Conservation (phyloP, 306 rosid genomes). For the Vigna nakashimae region DNA sequence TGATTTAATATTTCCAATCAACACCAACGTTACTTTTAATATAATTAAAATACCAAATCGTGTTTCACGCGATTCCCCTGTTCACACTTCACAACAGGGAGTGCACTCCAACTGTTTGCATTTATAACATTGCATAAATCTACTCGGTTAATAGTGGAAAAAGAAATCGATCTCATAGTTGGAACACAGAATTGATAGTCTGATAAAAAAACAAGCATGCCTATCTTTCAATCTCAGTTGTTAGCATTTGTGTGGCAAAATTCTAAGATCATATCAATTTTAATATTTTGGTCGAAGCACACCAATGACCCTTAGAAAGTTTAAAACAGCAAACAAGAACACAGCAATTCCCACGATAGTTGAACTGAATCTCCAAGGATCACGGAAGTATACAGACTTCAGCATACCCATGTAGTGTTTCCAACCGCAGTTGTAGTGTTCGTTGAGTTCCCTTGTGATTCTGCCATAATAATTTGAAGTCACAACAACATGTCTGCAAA, state of each 20-base stretch:
- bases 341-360: slow-evolving; percentile 39
- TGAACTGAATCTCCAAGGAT: slow-evolving; percentile 47
- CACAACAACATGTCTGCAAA: slow-evolving; percentile 43
- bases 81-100: no score
- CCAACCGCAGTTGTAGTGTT: slow-evolving; percentile 41
- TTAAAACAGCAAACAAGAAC: slow-evolving; percentile 37
- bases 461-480: slow-evolving; percentile 29
- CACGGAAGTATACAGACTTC: slow-evolving; percentile 37
- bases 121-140: neutral
- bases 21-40: no score
- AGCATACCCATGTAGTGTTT: slow-evolving; percentile 43
- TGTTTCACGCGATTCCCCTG: no score
- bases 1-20: no score
- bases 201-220: neutral
- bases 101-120: no score
- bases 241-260: neutral
- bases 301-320: slow-evolving; percentile 38
- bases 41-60: no score
- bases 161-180: neutral
- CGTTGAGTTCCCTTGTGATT: slow-evolving; percentile 32
- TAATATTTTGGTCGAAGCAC: slow-evolving; percentile 4
- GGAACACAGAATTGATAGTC: neutral
- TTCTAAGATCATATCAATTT: neutral
- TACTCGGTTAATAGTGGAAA: neutral
- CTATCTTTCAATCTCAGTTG: neutral